A percentile compares a stretch with the other conserved stretches of the same genome.
These are phyloP conservation scores for Ascochyta fabae DNA, from an alignment of 2,329 filamentous ascomycete genomes.

Conservation along the genomic window DNA sequence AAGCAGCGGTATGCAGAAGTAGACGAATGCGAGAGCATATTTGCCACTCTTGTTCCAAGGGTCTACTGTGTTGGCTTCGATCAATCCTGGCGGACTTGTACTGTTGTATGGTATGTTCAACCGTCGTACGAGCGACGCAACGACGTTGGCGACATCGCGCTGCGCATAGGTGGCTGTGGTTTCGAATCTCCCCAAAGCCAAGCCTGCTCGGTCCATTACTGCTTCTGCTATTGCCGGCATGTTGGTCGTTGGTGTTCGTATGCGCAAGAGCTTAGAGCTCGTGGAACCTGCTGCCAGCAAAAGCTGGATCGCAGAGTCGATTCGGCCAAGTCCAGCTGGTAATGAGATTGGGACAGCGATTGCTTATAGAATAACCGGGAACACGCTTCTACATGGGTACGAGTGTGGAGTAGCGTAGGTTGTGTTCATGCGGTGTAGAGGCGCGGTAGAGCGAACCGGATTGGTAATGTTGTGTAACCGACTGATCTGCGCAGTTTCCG, in stretches of 20 bases:
- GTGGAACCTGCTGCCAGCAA: conserved; percentile 46
- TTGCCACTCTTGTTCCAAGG: conserved; percentile 84
- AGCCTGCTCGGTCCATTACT: conserved; percentile 36
- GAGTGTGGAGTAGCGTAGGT: conserved; percentile 27
- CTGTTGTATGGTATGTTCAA: conserved; percentile 64
- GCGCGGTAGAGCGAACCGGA: conserved; percentile 35
- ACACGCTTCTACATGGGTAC: conserved; percentile 43
- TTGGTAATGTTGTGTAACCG: conserved; percentile 27
- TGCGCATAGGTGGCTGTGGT: conserved; percentile 37
- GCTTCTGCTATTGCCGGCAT: conserved; percentile 46
- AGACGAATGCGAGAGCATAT: conserved; percentile 87
- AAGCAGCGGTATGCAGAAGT: conserved; percentile 79
- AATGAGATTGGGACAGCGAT: conserved; percentile 18
- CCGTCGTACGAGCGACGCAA: conserved; percentile 49
- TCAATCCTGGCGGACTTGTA: conserved; percentile 61
- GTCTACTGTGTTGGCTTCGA: conserved; percentile 67
- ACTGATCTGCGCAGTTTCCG: conserved; percentile 30
- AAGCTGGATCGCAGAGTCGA: conserved; percentile 33
- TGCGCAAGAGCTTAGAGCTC: conserved; percentile 19
- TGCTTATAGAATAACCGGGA: conserved; percentile 31
- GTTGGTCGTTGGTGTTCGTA: conserved; percentile 21
- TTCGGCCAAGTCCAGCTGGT: conserved; percentile 13
- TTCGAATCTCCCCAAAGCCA: conserved; percentile 39
- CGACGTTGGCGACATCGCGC: conserved; percentile 33
- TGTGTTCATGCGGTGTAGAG: conserved; percentile 43